Evolutionary conservation across 441 rosid genomes (phyloP).

Genomic region (Populus tomentosa): DNA sequence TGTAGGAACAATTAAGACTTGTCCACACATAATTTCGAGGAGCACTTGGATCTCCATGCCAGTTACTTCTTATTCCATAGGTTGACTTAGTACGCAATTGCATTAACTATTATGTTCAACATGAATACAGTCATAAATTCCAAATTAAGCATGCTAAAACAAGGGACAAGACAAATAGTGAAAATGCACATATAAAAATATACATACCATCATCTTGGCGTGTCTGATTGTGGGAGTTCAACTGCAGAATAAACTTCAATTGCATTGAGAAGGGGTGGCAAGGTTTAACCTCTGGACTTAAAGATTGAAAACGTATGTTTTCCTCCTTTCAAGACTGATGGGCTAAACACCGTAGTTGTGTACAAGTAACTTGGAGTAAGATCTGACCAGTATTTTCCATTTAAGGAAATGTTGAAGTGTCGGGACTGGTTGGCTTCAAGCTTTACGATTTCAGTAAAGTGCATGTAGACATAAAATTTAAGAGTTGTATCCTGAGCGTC

Average conservation of each 20-base stretch:
- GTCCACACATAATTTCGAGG: constrained; percentile 33
- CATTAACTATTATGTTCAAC: constrained; percentile 22
- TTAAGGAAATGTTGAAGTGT: constrained; percentile 25
- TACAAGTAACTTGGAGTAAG: constrained; percentile 14
- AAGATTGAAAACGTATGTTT: constrained; percentile 2
- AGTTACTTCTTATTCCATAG: constrained; percentile 28
- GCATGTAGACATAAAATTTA: constrained; percentile 23
- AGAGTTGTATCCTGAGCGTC: background rate
- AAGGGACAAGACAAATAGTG: background rate
- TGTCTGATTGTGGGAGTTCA: constrained; percentile 15
- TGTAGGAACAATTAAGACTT: constrained; percentile 36
- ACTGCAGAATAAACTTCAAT: constrained; percentile 19
- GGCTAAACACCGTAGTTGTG: constrained; percentile 4
- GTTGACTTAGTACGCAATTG: constrained; percentile 28
- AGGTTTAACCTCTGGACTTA: constrained; percentile 16
- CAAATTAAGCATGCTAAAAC: background rate
- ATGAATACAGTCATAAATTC: background rate
- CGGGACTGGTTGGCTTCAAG: constrained; percentile 18
- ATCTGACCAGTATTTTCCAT: constrained; percentile 11
- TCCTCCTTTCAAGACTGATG: background rate
- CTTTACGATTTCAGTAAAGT: constrained; percentile 35
- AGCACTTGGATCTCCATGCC: constrained; percentile 49
- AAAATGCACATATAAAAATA: background rate
- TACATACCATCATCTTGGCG: constrained; percentile 29
- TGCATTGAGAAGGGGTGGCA: constrained; percentile 37